These are phyloP conservation scores for Ophiosphaerella herpotricha DNA, from an alignment of 2,329 filamentous ascomycete genomes.

Conservation along the genomic window DNA sequence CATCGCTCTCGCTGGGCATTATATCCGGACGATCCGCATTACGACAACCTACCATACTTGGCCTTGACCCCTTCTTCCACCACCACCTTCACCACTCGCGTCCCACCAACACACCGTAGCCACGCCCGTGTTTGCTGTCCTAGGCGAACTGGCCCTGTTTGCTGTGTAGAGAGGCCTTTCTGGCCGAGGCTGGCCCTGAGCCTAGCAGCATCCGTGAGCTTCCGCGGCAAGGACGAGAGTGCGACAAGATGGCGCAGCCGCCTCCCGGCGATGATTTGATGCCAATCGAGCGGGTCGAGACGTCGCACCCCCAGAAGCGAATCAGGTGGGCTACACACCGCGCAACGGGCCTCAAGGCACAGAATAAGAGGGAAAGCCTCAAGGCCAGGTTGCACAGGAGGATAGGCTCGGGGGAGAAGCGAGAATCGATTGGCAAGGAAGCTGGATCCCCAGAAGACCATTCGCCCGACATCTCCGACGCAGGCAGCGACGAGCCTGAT, in stretches of 20 bases:
- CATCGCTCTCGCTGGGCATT: conserved; percentile 9
- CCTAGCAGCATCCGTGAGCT: conserved; percentile 30
- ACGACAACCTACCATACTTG: conserved; percentile 12
- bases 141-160: conserved; percentile 37
- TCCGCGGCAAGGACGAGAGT: conserved; percentile 7
- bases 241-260: conserved; percentile 19
- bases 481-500: conserved; percentile 45
- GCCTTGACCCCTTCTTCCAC: conserved; percentile 18
- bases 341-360: conserved; percentile 73
- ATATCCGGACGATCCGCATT: conserved; percentile 17
- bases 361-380: conserved; percentile 80
- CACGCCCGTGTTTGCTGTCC: conserved; percentile 1
- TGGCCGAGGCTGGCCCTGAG: conserved; percentile 44
- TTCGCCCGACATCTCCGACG: conserved; percentile 46
- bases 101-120: conserved; percentile 7
- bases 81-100: conserved; percentile 21
- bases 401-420: conserved; percentile 68
- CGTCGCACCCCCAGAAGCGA: conserved; percentile 70
- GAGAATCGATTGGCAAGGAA: conserved; percentile 48
- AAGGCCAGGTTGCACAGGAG: conserved; percentile 73
- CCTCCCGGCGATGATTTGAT: conserved; percentile 14
- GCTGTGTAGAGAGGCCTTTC: conserved; percentile 38
- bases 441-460: conserved; percentile 49
- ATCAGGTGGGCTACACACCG: conserved; percentile 97
- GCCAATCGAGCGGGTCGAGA: conserved; percentile 52